Evolutionary conservation across 2,329 filamentous ascomycete species (phyloP).

Genomic region (Helminthosporium solani): DNA sequence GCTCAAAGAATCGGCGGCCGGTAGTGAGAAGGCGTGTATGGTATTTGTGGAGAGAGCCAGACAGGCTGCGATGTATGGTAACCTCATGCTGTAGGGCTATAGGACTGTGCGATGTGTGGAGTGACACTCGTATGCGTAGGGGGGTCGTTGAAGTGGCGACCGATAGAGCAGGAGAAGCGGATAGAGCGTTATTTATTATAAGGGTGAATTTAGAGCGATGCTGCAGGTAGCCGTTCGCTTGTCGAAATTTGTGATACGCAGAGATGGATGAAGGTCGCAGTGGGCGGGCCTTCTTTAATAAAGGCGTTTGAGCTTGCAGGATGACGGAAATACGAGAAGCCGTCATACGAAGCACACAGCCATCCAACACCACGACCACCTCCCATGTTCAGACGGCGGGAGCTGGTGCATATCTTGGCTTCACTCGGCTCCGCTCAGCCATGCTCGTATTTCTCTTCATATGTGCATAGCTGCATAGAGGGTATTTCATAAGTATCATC

Average conservation of each 20-base stretch:
- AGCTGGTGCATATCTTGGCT: too few species aligned
- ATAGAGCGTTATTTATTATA: background rate
- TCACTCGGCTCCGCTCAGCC: too few species aligned
- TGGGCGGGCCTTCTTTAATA: background rate
- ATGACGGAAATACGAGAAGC: background rate
- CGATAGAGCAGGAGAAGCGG: background rate
- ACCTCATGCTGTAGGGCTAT: conserved; percentile 27
- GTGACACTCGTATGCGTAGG: background rate
- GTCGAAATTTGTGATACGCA: background rate
- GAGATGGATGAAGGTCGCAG: conserved; percentile 2
- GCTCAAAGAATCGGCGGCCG: conserved; percentile 26
- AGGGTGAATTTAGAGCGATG: background rate
- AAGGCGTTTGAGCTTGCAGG: too few species aligned
- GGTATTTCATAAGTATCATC: too few species aligned
- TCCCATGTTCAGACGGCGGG: too few species aligned
- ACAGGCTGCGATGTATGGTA: conserved; percentile 25
- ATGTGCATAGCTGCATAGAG: too few species aligned
- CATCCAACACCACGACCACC: too few species aligned
- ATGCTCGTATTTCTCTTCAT: too few species aligned
- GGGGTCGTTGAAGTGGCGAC: background rate
- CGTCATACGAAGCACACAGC: too few species aligned
- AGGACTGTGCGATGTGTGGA: background rate
- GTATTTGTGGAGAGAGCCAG: conserved; percentile 22
- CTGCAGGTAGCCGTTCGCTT: conserved; percentile 2
- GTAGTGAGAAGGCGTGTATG: conserved; percentile 29